These are phyloP conservation scores for Cordyceps militaris DNA, from an alignment of 2,329 filamentous ascomycete species.

Conservation along the genomic window DNA sequence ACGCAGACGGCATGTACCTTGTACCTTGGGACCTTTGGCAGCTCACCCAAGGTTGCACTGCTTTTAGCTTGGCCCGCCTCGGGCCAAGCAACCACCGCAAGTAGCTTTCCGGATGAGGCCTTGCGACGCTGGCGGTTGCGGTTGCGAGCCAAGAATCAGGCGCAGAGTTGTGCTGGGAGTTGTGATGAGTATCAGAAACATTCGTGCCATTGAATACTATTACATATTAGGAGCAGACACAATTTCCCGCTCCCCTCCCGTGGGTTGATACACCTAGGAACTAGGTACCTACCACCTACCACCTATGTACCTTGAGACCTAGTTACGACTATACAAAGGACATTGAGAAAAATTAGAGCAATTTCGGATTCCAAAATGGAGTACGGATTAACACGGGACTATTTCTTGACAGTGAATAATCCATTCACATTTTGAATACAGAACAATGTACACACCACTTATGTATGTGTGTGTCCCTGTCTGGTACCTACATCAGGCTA, in stretches of 20 bases:
- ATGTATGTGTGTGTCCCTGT: background rate
- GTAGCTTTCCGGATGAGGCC: background rate
- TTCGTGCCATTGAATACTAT: background rate
- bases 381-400: no score
- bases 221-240: no score
- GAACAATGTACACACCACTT: no score
- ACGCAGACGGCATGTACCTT: background rate
- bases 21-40: background rate
- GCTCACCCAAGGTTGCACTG: background rate
- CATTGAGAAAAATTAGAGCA: no score
- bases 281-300: no score
- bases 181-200: background rate
- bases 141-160: background rate
- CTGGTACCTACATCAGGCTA: background rate
- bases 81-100: background rate
- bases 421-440: background rate
- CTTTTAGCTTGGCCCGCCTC: background rate
- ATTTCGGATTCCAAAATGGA: no score
- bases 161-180: background rate
- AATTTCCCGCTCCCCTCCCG: background rate
- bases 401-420: background rate
- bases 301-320: no score
- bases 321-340: no score
- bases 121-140: slow-evolving; percentile 4
- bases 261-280: background rate